These are phyloP conservation scores for Neoconidiobolus thromboides DNA, from an alignment of 371 early-diverging fungal genomes.

Conservation along the genomic window DNA sequence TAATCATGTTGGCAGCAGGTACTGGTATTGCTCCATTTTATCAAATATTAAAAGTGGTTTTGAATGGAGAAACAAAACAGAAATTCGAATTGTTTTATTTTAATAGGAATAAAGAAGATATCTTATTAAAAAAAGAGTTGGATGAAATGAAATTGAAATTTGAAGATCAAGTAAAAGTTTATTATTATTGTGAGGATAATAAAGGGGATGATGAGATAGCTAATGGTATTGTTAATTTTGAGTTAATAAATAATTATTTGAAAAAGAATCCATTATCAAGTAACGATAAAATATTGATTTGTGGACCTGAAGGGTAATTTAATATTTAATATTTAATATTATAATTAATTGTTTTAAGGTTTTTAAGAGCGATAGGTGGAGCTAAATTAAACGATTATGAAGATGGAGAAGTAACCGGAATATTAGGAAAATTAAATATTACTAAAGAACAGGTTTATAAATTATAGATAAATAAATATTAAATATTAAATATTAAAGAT, in stretches of 20 bases:
- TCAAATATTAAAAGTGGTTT: background rate
- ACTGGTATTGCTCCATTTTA: background rate
- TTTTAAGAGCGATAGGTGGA: no score
- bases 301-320: constrained; percentile 15
- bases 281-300: background rate
- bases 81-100: background rate
- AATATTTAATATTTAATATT: no score
- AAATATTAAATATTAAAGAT: no score
- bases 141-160: background rate
- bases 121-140: background rate
- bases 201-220: background rate
- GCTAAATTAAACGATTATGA: no score
- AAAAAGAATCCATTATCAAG: background rate
- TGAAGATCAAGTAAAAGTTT: background rate
- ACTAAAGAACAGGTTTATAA: no score
- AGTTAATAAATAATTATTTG: background rate
- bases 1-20: background rate
- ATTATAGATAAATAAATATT: no score
- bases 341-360: no score
- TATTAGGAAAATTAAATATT: no score
- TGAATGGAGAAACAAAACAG: background rate
- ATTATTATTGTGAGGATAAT: background rate
- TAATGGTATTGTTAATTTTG: background rate
- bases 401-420: no score
- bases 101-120: background rate